phyloP scores from a whole-genome alignment of 73 alveolate genomes.

The Stentor coeruleus region DNA sequence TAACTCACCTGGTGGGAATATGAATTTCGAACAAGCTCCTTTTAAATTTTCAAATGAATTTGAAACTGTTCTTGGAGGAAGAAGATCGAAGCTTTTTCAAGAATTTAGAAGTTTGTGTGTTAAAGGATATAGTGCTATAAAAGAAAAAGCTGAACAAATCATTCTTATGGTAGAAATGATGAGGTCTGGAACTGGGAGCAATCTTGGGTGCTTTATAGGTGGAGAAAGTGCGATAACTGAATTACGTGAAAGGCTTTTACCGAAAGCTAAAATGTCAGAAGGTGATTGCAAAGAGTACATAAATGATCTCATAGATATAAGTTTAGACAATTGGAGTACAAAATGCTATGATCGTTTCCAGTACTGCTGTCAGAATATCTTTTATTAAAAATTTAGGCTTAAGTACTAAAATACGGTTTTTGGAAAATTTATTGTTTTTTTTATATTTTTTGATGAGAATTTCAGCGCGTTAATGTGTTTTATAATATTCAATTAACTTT shows the following conservation, averaged over 20 bases:
- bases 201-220: conserved; percentile 50
- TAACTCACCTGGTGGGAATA: conserved; percentile 89
- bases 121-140: conserved; percentile 53
- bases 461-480: too few species aligned
- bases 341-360: conserved; percentile 77
- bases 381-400: too few species aligned
- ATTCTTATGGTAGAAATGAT: conserved; percentile 61
- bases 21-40: conserved; percentile 94
- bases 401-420: too few species aligned
- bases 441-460: too few species aligned
- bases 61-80: conserved; percentile 89
- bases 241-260: conserved; percentile 59
- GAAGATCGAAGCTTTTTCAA: conserved; percentile 38
- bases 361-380: conserved; percentile 79
- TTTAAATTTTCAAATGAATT: conserved; percentile 94
- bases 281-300: conserved; percentile 55
- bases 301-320: conserved; percentile 54
- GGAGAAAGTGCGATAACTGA: conserved; percentile 65
- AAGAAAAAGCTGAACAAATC: conserved; percentile 55
- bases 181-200: conserved; percentile 52
- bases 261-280: conserved; percentile 62
- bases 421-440: too few species aligned
- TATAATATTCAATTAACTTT: too few species aligned
- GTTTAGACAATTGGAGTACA: conserved; percentile 81
- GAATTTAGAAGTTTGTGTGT: conserved; percentile 28